A percentile compares a stretch with the other conserved stretches of the same genome.
phyloP scores from a whole-genome alignment of 306 rosid genomes.

The Cucurbita ficifolia region DNA sequence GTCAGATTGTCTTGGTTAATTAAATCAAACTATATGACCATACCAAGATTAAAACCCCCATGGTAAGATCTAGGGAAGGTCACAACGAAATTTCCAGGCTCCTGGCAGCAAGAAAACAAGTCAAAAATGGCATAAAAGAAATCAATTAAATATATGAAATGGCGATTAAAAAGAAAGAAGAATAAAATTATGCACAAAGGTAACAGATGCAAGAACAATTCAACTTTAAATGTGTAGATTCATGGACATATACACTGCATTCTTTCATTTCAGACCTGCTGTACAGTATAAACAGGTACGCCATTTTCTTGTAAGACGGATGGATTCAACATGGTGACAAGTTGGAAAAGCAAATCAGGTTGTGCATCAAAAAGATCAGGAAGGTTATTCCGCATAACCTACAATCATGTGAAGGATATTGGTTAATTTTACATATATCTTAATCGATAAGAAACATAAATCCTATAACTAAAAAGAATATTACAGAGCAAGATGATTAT shows the following conservation, averaged over 20 bases:
- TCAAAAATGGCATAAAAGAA: neutral
- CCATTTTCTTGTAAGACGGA: slow-evolving; percentile 86
- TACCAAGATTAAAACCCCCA: slow-evolving; percentile 98
- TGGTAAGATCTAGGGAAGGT: slow-evolving; percentile 95
- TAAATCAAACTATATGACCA: slow-evolving; percentile 14
- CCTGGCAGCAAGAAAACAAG: slow-evolving; percentile 34
- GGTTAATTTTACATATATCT: neutral
- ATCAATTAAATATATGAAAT: neutral
- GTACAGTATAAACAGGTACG: slow-evolving; percentile 71
- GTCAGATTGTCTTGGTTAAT: slow-evolving; percentile 7
- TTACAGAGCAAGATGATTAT: neutral
- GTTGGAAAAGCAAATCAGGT: slow-evolving; percentile 96
- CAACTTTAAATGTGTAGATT: neutral
- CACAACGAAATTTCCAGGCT: slow-evolving; percentile 93
- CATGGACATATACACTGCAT: neutral
- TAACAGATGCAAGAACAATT: neutral
- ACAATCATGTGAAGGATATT: slow-evolving; percentile 12
- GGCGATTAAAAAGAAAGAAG: neutral
- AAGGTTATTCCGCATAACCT: slow-evolving; percentile 93
- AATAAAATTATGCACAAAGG: neutral
- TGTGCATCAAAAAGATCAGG: slow-evolving; percentile 98
- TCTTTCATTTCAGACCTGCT: slow-evolving; percentile 47
- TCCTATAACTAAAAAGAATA: neutral
- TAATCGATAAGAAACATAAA: neutral
- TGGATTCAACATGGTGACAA: slow-evolving; percentile 94